Base-by-base conservation (phyloP, 2,329 filamentous ascomycete genomes). In the Talaromyces marneffei region DNA sequence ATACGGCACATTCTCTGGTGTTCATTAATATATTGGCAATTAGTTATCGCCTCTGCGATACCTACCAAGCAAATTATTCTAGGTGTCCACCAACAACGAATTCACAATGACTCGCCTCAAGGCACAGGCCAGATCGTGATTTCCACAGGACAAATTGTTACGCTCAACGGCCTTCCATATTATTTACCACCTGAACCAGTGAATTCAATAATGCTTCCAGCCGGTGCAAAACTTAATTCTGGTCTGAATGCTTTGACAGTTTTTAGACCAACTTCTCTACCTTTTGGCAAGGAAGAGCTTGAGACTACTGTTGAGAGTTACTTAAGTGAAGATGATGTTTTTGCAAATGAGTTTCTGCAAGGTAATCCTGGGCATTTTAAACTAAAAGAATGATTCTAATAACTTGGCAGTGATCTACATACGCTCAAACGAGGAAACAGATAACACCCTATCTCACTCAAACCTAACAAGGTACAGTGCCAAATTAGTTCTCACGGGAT, bases 231-330 rank as follows among this genome's bases (percentile, higher is more conserved):
- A 14, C n/a, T 29, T 16, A 44, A 33, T 20, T 8, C 35, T 16
- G 54, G 54, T 18, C 18, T 56, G 16, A 56, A 20, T 29, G 25
- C 54, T 20, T 33, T 56, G 54, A 56, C 54, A 10, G 54, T 56
- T 8, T 56, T 56, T 37, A 56, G 27, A 12, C 54, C 37, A n/a
- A 39, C 12, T 44, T 25, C 4, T 31, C n/a, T 56, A 8, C 37
- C 54, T 33, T 56, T 56, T 25, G 20, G 35, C 4, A 9, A n/a
- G 37, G 16, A 44, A 44, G 37, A 56, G 23, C 37, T 56, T 20
- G 37, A 42, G 10, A 27, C 16, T 23, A 10, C 37, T 8, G 54
- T 56, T 44, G 37, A 42, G n/a, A 3, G 25, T 7, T 56, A 56
- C 33, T 8, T 56, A 9, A 1, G 5, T 31, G 25, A 56, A 44